Percentiles rank a stretch among this genome's conserved stretches.
These are phyloP conservation scores for Jackrogersella multiformis DNA, from an alignment of 495 filamentous ascomycete species.

Conservation along the genomic window DNA sequence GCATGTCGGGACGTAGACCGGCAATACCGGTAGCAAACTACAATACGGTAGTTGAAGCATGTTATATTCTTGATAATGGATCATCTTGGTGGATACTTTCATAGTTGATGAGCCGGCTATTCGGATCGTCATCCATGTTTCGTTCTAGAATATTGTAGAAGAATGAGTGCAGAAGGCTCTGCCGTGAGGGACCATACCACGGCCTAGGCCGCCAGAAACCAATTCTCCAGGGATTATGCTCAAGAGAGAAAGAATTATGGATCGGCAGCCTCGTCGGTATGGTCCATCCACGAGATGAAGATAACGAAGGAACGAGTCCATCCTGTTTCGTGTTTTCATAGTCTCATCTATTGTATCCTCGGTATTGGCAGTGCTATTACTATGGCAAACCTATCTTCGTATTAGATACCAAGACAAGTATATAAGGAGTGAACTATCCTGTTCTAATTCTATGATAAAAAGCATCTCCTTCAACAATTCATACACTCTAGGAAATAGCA, in stretches of 20 bases:
- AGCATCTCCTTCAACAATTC: slow-evolving; percentile 2
- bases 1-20: background rate
- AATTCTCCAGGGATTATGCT: slow-evolving; percentile 5
- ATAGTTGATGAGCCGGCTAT: background rate
- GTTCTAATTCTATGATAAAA: background rate
- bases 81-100: slow-evolving; percentile 2
- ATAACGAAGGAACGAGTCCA: slow-evolving; percentile 7
- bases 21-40: slow-evolving; percentile 30
- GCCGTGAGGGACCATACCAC: background rate
- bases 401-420: no score
- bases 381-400: background rate
- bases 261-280: slow-evolving; percentile 16
- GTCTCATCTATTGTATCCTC: background rate
- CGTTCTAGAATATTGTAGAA: slow-evolving; percentile 28
- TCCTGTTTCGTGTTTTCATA: slow-evolving; percentile 18
- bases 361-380: background rate
- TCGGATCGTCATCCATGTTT: background rate
- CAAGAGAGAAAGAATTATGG: slow-evolving; percentile 2
- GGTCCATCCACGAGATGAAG: background rate
- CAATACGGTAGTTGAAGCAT: slow-evolving; percentile 2
- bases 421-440: slow-evolving; percentile 19
- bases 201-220: background rate
- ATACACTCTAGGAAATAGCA: background rate
- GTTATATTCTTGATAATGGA: background rate
- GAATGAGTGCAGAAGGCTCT: background rate